Base-by-base conservation (phyloP, 768 basidiomycete species). In the Boletus rubescentipes region DNA sequence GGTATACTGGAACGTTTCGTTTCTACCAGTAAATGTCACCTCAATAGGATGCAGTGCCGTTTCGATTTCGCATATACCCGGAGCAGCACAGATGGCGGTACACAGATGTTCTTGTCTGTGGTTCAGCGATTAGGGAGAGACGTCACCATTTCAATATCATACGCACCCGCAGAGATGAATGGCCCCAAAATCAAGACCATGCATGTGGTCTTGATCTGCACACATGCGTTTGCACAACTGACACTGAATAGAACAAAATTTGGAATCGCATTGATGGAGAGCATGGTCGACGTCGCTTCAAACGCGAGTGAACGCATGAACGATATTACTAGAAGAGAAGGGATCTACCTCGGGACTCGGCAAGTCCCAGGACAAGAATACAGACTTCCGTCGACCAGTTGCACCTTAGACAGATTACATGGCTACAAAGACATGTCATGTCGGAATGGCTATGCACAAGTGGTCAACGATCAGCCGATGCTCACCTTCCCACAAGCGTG, bases 1-100 rank as follows among this genome's bases (percentile, higher is more conserved):
- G 0, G 85, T 86, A 47, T 82, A 86, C 61, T 81, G 78, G 59
- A 85, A 86, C 1, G 78, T 83, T 54, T 84, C 81, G 45, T 85
- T 79, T 53, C 66, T 72, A 0, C 84, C 85, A 0, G 77, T 78
- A 57, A 86, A 86, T 0, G 82, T 84, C 6, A 82, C 81, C 59
- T 84, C 79, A 32, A 86, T 77, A 0, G 83, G 79, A 49, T 80
- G 77, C 0, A 84, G 85, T 0, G 76, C 71, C 0, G 78, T 82
- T 47, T 84, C 77, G 14, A 86, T 84, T 42, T 83, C 73, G 51
- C 84, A 86, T 18, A 78, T 79, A 4, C 85, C 84, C 1, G 62
- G 59, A 0, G 75, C 69, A n/a, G 67, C 57, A 53, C 84, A 86
- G 3, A 69, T 35, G 0, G 72, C 64, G 14, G 60, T 46, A 55